Conservation (phyloP, 345 rosid genomes). For the Conringia planisiliqua region DNA sequence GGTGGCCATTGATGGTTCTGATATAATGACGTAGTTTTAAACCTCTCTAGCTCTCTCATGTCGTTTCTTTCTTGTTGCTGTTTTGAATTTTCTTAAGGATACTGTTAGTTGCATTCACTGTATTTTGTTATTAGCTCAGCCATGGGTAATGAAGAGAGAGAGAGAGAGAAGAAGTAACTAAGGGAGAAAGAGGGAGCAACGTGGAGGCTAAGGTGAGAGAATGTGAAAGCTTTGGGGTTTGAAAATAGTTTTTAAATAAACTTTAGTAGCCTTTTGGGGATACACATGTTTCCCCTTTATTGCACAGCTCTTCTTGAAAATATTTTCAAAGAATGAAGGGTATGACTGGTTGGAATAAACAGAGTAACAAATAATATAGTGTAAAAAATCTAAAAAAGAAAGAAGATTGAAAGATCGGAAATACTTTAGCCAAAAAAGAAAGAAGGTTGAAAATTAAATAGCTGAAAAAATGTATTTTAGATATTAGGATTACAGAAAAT, state of each 20-base stretch:
- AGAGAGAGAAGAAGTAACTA: not conserved
- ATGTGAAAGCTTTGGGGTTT: conserved; percentile 31
- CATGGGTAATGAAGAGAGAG: conserved; percentile 9
- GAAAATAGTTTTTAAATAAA: not conserved
- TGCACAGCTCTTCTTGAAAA: conserved; percentile 6
- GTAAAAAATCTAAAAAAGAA: too few relatives aligned
- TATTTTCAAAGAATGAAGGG: not conserved
- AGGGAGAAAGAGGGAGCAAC: conserved; percentile 11
- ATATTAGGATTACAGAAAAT: too few relatives aligned
- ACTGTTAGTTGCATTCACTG: not conserved
- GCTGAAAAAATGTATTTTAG: too few relatives aligned
- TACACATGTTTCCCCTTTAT: not conserved
- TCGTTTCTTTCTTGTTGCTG: not conserved
- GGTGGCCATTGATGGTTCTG: conserved; percentile 53
- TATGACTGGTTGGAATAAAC: too few relatives aligned
- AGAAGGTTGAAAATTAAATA: too few relatives aligned
- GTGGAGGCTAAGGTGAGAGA: conserved; percentile 18
- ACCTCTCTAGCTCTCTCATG: conserved; percentile 25
- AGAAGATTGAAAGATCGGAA: too few relatives aligned
- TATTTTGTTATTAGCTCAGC: not conserved
- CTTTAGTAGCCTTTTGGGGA: conserved; percentile 10
- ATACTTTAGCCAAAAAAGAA: too few relatives aligned
- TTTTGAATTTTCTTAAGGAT: not conserved
- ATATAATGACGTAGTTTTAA: conserved; percentile 11
- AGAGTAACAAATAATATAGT: too few relatives aligned